Percentiles rank a stretch among this genome's conserved stretches.
These are phyloP conservation scores for Hemileia vastatrix DNA, from an alignment of 1,284 basidiomycete genomes.

Conservation along the genomic window DNA sequence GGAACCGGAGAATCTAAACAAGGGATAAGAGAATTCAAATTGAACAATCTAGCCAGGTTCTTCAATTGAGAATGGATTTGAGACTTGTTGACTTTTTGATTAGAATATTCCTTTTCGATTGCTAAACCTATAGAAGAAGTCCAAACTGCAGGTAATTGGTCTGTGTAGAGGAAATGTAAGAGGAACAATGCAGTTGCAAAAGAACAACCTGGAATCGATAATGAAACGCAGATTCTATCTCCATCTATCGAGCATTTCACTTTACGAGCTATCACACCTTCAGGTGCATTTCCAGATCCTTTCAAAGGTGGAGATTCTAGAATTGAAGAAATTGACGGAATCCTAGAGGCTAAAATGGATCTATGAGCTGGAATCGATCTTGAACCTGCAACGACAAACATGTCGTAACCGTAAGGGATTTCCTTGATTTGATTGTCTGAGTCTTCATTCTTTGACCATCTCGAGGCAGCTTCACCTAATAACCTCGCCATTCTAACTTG, in stretches of 20 bases:
- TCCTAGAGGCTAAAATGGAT: conserved; percentile 56
- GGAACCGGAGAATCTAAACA: conserved; percentile 30
- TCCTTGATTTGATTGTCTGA: conserved; percentile 22
- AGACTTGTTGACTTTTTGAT: no score
- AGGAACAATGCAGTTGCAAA: conserved; percentile 56
- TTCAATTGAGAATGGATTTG: no score
- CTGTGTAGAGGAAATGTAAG: conserved; percentile 77
- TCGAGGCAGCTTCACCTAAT: conserved; percentile 47
- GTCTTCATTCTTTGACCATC: conserved; percentile 44
- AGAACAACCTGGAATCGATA: conserved; percentile 45
- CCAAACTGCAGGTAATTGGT: conserved; percentile 73
- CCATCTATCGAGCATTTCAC: neutral
- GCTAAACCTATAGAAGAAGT: conserved; percentile 34
- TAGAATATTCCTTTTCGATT: no score
- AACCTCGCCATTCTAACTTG: conserved; percentile 36
- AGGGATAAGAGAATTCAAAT: conserved; percentile 27
- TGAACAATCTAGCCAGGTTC: conserved; percentile 29
- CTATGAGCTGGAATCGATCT: conserved; percentile 58
- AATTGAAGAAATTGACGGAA: conserved; percentile 49
- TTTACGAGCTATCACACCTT: conserved; percentile 23
- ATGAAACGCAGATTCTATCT: conserved; percentile 24
- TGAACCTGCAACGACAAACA: conserved; percentile 49
- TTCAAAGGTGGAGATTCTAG: conserved; percentile 21
- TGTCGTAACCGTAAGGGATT: conserved; percentile 54
- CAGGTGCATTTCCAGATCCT: neutral